Conservation (phyloP, 768 basidiomycete genomes). For the Boletales sp. region DNA sequence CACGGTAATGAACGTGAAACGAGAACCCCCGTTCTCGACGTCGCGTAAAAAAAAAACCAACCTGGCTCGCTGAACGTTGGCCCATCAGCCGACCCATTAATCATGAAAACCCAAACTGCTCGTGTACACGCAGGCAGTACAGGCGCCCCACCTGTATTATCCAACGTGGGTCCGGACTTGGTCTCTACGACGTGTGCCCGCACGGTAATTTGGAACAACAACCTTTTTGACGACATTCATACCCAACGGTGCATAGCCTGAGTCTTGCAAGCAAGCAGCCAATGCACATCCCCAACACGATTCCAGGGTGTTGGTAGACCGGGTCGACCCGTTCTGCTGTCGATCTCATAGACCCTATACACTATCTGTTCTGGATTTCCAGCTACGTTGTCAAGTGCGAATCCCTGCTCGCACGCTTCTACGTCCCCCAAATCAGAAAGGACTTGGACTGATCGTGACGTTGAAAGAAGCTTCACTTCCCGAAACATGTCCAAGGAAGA, state of each 20-base stretch:
- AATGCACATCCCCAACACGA: constrained; percentile 6
- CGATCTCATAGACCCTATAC: no score
- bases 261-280: neutral
- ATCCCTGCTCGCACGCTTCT: no score
- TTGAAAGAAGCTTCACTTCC: no score
- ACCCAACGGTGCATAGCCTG: neutral
- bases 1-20: constrained; percentile 22
- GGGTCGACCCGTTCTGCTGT: no score
- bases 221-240: constrained; percentile 1
- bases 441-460: no score
- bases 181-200: neutral
- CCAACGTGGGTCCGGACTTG: constrained; percentile 17
- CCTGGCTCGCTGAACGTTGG: neutral
- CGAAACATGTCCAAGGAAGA: neutral
- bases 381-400: no score
- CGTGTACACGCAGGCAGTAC: neutral
- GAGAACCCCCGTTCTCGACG: neutral
- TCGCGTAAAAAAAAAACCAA: neutral
- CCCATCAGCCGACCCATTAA: no score
- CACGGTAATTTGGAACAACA: constrained; percentile 19
- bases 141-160: constrained; percentile 18
- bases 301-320: neutral
- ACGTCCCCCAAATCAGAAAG: no score
- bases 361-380: no score
- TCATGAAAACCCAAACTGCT: no score